These are phyloP conservation scores for Ganoderma boninense DNA, from an alignment of 1,284 basidiomycete species.

Conservation along the genomic window DNA sequence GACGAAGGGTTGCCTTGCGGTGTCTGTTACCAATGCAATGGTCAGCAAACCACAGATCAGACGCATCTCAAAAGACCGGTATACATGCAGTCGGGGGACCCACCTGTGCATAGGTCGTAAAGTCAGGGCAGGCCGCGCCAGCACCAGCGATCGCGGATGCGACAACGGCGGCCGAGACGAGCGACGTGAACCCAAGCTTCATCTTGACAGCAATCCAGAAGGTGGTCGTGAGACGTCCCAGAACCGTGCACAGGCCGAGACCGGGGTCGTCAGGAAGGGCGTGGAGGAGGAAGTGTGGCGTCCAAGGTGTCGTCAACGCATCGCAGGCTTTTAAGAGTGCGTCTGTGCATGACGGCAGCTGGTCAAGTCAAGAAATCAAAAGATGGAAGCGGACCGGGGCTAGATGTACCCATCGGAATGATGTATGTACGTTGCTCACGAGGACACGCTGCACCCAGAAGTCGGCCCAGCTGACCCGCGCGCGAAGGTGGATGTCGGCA, in stretches of 20 bases:
- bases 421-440: slow-evolving; percentile 26
- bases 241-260: slow-evolving; percentile 1
- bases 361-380: slow-evolving; percentile 15
- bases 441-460: slow-evolving; percentile 19
- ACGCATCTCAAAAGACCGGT: neutral
- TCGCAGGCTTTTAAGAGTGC: slow-evolving; percentile 24
- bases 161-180: slow-evolving; percentile 26
- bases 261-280: slow-evolving; percentile 1
- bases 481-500: slow-evolving; percentile 12
- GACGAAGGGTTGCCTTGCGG: slow-evolving; percentile 66
- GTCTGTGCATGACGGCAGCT: slow-evolving; percentile 13
- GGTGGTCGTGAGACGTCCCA: slow-evolving; percentile 11
- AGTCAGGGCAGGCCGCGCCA: slow-evolving; percentile 65
- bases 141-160: slow-evolving; percentile 34
- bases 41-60: neutral
- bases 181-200: slow-evolving; percentile 33
- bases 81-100: slow-evolving; percentile 7
- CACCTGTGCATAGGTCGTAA: slow-evolving; percentile 69
- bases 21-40: slow-evolving; percentile 47
- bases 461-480: slow-evolving; percentile 31
- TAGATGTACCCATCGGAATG: slow-evolving; percentile 26
- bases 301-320: slow-evolving; percentile 13
- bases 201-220: slow-evolving; percentile 29
- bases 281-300: slow-evolving; percentile 7
- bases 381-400: slow-evolving; percentile 28